Evolutionary conservation across 768 basidiomycete species (phyloP), one percentile per base, ranked within the genome.

Genomic region (Crucibulum laeve): DNA sequence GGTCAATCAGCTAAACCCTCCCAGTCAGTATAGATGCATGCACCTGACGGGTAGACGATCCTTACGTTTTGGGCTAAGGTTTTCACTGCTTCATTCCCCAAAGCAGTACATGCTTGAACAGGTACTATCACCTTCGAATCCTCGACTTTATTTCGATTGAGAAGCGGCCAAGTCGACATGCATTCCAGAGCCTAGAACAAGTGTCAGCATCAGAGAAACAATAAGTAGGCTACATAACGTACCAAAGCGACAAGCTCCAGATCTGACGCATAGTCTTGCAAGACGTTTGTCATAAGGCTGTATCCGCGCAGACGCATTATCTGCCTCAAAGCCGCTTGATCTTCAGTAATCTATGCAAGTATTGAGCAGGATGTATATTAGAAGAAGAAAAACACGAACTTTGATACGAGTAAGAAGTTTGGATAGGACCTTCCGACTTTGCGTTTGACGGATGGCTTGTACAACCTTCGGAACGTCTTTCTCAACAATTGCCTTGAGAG

Each of bases 231-330:
- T 42, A 30, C 32, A 26, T 42, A 2, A 68, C 87, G 34, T 48
- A 93, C 93, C 52, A 84, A 62, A 10, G 72, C 61, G n/a, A 82
- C 63, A 30, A 95, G 68, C 30, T 93, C 89, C 24, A 68, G 38
- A 55, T 98, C 91, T 14, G 74, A 69, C 8, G 56, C 56, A 51
- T 91, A 69, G 55, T 97, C 92, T 26, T 87, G 79, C 23, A 98
- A 66, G 28, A 97, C 74, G 55, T 87, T 90, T 35, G 80, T 84
- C 91, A 98, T 94, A 13, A 93, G 68, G 63, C 85, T 88, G 60
- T 94, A 89, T 2, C 94, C 94, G 57, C 96, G 91, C 56, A 97
- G 69, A 4, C 92, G 85, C 80, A 96, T 86, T 38, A 98, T 73
- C 59, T 91, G 82, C 23, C 90, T 74, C 19, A 92, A 69, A 10